Evolutionary conservation across 108 stramenopile species (phyloP), one percentile per base, ranked within the genome.

Genomic region (Nitzschia inconspicua): DNA sequence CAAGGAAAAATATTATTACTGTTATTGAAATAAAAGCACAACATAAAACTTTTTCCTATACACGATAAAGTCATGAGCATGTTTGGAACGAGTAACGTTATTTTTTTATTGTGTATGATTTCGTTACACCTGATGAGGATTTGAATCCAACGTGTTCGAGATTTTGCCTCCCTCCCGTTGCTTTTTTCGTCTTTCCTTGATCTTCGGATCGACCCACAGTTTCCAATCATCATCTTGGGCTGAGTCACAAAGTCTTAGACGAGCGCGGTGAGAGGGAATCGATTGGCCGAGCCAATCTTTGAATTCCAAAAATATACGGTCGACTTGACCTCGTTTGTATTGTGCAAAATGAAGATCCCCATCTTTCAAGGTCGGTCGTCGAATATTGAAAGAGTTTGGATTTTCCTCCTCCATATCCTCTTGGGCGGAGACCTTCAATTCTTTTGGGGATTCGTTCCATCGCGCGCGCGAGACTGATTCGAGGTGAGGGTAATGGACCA

Each of bases 401-500:
- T 43, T 16, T 13, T 19, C n/a, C 6, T 60, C 19, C n/a, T 41
- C 13, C 20, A 26, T 18, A 2, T 47, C 9, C 31, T 68, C 22
- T 24, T 60, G 51, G n/a, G n/a, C n/a, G n/a, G n/a, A n/a, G 6
- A 67, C 47, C 8, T 11, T 32, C 6, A 16, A n/a, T 3, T 27
- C 14, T 19, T n/a, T 44, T 1, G 68, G 70, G 37, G 62, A 72
- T 30, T 78, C 70, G 48, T 85, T 85, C 88, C 88, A 89, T 49
- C 66, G 43, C 64, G 55, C 13, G 30, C 84, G 63, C 0, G 84
- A 64, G 6, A 54, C 53, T 22, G 78, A 80, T 51, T 81, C 77
- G 49, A 77, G 47, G 54, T 89, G 88, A 25, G 88, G 88, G 57
- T 89, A 89, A 40, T 89, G 88, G 19, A 82, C 60, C 4, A 85